These are phyloP conservation scores for Xylaria sp. DNA, from an alignment of 2,329 filamentous ascomycete species.

Conservation along the genomic window DNA sequence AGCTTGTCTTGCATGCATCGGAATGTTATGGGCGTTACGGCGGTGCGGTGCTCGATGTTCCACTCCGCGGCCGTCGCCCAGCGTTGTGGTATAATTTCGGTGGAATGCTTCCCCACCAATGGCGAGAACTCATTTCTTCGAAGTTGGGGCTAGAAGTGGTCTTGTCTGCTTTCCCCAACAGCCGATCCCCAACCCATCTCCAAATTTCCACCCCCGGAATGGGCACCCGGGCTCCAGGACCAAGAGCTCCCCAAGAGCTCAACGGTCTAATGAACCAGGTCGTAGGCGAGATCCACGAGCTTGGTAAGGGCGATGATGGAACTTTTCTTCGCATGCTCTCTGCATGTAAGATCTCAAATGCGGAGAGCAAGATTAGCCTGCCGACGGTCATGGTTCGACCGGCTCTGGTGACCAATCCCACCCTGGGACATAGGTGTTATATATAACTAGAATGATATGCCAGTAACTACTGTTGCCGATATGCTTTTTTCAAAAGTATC, in stretches of 20 bases:
- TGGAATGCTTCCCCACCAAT: slow-evolving; percentile 50
- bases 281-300: slow-evolving; percentile 6
- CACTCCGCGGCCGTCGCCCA: slow-evolving; percentile 19
- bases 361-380: slow-evolving; percentile 24
- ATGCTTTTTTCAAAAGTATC: neutral
- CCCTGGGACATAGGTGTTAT: slow-evolving; percentile 6
- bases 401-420: slow-evolving; percentile 8
- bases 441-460: slow-evolving; percentile 32
- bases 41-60: slow-evolving; percentile 22
- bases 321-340: neutral
- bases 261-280: slow-evolving; percentile 20
- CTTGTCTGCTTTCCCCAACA: slow-evolving; percentile 24
- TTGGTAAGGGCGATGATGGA: slow-evolving; percentile 17
- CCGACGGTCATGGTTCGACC: slow-evolving; percentile 19
- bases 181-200: slow-evolving; percentile 35
- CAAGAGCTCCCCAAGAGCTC: slow-evolving; percentile 25
- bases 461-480: slow-evolving; percentile 7
- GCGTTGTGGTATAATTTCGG: slow-evolving; percentile 32
- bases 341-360: slow-evolving; percentile 12
- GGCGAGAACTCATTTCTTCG: slow-evolving; percentile 29
- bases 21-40: slow-evolving; percentile 15
- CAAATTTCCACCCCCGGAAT: slow-evolving; percentile 31
- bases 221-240: slow-evolving; percentile 10
- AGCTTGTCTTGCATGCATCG: slow-evolving; percentile 24
- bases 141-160: neutral